Conservation (phyloP, 805 yeast genomes). For the Suhomyces canberraensis region DNA sequence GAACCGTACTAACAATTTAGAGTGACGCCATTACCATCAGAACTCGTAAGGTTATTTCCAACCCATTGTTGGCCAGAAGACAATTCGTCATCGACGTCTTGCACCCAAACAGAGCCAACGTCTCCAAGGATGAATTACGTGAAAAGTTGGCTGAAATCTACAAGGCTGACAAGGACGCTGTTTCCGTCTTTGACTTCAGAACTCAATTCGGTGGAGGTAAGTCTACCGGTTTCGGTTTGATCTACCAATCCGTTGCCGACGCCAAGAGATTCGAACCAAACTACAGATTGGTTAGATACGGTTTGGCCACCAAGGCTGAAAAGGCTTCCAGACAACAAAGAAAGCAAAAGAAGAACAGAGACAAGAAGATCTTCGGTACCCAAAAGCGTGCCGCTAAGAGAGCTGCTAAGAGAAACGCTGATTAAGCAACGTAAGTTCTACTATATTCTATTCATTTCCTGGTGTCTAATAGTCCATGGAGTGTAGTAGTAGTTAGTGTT, state of each 20-base stretch:
- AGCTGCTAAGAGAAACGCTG: conserved; percentile 87
- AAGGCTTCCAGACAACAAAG: conserved; percentile 99
- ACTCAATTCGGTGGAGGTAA: conserved; percentile 99
- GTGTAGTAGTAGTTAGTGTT: conserved; percentile 7
- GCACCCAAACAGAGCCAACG: conserved; percentile 99
- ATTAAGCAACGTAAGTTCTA: conserved; percentile 40
- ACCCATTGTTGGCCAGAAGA: conserved; percentile 99
- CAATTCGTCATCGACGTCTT: conserved; percentile 99
- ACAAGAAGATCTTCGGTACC: conserved; percentile 98
- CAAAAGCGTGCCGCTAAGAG: conserved; percentile 91
- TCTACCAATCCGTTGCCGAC: conserved; percentile 96
- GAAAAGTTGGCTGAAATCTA: conserved; percentile 84
- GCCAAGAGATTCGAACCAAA: conserved; percentile 98
- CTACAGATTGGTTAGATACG: conserved; percentile 99
- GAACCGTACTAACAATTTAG: conserved; percentile 45
- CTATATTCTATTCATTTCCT: background rate
- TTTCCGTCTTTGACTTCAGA: conserved; percentile 98
- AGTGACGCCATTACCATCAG: conserved; percentile 99
- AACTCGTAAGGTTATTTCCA: conserved; percentile 98
- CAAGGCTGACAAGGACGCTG: conserved; percentile 91
- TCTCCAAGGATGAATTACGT: conserved; percentile 98
- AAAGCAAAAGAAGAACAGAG: conserved; percentile 99
- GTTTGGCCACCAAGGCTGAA: conserved; percentile 93
- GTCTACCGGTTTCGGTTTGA: conserved; percentile 98
- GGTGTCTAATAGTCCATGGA: conserved; percentile 3